These are phyloP conservation scores for Globisporangium takayamanum DNA, from an alignment of 352 stramenopile genomes.

Conservation along the genomic window DNA sequence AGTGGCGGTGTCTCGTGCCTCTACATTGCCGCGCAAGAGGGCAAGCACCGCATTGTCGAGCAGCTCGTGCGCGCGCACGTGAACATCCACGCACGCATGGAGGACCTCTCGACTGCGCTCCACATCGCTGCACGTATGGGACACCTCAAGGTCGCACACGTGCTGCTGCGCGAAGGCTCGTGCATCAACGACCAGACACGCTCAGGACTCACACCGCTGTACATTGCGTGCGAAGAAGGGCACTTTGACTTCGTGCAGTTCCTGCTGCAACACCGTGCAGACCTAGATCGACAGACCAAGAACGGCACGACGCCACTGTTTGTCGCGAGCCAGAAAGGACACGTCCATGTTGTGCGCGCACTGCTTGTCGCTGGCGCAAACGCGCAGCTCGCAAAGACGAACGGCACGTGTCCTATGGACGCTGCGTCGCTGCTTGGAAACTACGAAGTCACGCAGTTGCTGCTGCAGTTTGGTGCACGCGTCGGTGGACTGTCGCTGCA, in stretches of 20 bases:
- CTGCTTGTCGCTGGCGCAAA: constrained; percentile 53
- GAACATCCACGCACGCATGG: constrained; percentile 63
- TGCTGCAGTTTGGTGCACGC: constrained; percentile 61
- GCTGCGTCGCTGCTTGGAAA: constrained; percentile 60
- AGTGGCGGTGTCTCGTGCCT: constrained; percentile 64
- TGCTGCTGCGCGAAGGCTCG: constrained; percentile 47
- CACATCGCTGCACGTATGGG: constrained; percentile 81
- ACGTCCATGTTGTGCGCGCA: constrained; percentile 40
- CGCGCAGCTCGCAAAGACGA: constrained; percentile 53
- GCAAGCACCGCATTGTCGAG: constrained; percentile 55
- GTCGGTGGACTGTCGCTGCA: constrained; percentile 61
- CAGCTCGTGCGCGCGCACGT: constrained; percentile 39
- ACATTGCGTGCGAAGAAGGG: constrained; percentile 83
- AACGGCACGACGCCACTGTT: constrained; percentile 71
- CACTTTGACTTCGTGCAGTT: constrained; percentile 57
- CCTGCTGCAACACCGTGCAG: constrained; percentile 30
- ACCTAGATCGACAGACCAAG: constrained; percentile 35
- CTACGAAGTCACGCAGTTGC: constrained; percentile 43
- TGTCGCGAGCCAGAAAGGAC: constrained; percentile 67
- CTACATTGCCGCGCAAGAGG: constrained; percentile 78
- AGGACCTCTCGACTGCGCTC: constrained; percentile 70
- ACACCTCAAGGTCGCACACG: constrained; percentile 39
- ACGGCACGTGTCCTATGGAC: constrained; percentile 69
- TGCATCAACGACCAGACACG: constrained; percentile 66
- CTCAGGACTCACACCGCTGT: constrained; percentile 70